phyloP scores from a whole-genome alignment of 306 rosid species.

The Quercus suber region DNA sequence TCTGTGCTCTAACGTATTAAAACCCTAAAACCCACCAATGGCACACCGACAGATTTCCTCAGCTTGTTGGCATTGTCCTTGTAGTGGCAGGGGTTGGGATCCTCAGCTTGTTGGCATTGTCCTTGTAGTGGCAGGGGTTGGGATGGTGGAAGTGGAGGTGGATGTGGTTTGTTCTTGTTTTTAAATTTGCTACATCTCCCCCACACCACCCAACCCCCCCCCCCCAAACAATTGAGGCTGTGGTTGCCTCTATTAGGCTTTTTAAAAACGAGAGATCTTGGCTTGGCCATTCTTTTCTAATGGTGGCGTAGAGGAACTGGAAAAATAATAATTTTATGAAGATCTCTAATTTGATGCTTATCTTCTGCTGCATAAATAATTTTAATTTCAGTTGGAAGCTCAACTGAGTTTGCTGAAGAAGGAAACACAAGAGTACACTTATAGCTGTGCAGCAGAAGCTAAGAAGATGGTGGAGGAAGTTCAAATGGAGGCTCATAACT shows the following conservation, averaged over 20 bases:
- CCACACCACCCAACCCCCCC: too few species aligned
- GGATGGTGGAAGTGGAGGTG: too few species aligned
- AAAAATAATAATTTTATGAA: slow-evolving; percentile 5
- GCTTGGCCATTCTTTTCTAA: background rate
- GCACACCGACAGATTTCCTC: too few species aligned
- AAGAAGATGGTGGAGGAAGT: slow-evolving; percentile 58
- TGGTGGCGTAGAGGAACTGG: background rate
- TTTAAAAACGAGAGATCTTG: background rate
- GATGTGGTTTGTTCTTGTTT: too few species aligned
- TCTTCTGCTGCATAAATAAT: slow-evolving; percentile 10
- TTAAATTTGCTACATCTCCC: too few species aligned
- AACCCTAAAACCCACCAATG: too few species aligned
- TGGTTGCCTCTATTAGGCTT: background rate
- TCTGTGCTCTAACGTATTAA: too few species aligned
- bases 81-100: too few species aligned
- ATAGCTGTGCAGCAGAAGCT: slow-evolving; percentile 49
- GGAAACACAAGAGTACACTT: slow-evolving; percentile 51
- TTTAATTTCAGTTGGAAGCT: slow-evolving; percentile 56
- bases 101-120: too few species aligned
- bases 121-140: too few species aligned
- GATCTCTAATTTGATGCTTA: slow-evolving; percentile 16
- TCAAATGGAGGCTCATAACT: slow-evolving; percentile 42
- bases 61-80: too few species aligned
- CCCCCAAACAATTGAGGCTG: background rate
- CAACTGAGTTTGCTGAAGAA: slow-evolving; percentile 45